Conservation (phyloP, 129 eudicot species). For the Lactuca saligna region DNA sequence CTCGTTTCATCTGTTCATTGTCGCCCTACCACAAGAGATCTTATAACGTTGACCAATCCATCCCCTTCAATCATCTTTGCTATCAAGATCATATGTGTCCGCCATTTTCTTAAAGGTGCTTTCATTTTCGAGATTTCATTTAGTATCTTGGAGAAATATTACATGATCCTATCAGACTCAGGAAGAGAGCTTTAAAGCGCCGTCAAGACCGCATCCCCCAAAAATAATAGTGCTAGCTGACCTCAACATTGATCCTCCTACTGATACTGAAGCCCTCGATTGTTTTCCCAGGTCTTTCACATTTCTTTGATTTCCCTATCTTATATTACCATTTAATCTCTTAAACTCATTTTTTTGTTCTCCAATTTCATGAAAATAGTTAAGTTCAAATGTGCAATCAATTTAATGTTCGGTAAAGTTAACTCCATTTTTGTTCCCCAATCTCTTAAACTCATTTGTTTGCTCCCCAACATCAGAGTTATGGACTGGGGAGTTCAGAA, state of each 20-base stretch:
- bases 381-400: not conserved
- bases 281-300: constrained; percentile 43
- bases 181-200: constrained; percentile 29
- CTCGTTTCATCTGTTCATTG: too few species aligned
- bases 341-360: not conserved
- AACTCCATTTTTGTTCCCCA: not conserved
- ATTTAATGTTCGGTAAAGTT: constrained; percentile 6
- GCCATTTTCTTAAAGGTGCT: too few species aligned
- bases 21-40: too few species aligned
- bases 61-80: too few species aligned
- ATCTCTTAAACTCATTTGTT: too few species aligned
- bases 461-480: not conserved
- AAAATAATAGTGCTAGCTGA: constrained; percentile 67
- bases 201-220: constrained; percentile 34
- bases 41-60: too few species aligned
- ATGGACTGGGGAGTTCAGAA: constrained; percentile 66
- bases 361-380: not conserved
- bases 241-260: constrained; percentile 92
- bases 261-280: constrained; percentile 58
- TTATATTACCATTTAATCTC: constrained; percentile 2
- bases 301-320: not conserved
- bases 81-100: too few species aligned
- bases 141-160: too few species aligned
- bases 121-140: too few species aligned
- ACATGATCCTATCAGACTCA: too few species aligned